Evolutionary conservation across 179 eudicot genomes (phyloP), one percentile per base, ranked within the genome.

Genomic region (Nepenthes alata): DNA sequence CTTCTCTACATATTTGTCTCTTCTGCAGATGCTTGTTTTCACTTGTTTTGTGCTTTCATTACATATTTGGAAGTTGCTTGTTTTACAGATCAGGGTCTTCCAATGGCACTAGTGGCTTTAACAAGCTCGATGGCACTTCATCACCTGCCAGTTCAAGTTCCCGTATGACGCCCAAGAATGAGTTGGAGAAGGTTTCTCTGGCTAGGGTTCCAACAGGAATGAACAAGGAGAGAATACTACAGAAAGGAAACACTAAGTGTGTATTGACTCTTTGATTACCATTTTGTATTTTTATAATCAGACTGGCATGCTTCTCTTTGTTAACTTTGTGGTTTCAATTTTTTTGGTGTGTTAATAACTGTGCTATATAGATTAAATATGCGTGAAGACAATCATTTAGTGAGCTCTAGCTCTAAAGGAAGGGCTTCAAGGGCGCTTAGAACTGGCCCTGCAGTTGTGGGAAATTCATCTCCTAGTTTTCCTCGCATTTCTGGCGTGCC

Each of bases 401-500:
- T 72, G 34, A 71, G 66, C 57, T 68, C 85, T 64, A 71, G 80
- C 65, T 73, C 87, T 55, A 90, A 90, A 78, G 85, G 85, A 51
- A 90, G 78, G 83, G 86, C 90, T 47, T 83, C 93, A 49, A 77
- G 97, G 73, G 82, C 84, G 35, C 85, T 77, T 53, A 80, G 95
- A 65, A 68, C 73, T 53, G 86, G 85, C 55, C 72, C 86, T 45
- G 64, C 65, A 57, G 67, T 74, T 59, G 68, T 78, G 54, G 73
- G 87, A 45, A 80, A 67, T 64, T 75, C 85, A 52, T 76, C 86
- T 74, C 68, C 87, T 63, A 88, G 73, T 62, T 69, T 77, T 69
- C 70, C 89, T 48, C 86, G 81, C 65, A 53, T 77, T 47, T 62
- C 85, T 65, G 79, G 68, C 48, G 60, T 83, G 54, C 68, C 82